These are phyloP conservation scores for Candida montana DNA, from an alignment of 805 yeast genomes.

Conservation along the genomic window DNA sequence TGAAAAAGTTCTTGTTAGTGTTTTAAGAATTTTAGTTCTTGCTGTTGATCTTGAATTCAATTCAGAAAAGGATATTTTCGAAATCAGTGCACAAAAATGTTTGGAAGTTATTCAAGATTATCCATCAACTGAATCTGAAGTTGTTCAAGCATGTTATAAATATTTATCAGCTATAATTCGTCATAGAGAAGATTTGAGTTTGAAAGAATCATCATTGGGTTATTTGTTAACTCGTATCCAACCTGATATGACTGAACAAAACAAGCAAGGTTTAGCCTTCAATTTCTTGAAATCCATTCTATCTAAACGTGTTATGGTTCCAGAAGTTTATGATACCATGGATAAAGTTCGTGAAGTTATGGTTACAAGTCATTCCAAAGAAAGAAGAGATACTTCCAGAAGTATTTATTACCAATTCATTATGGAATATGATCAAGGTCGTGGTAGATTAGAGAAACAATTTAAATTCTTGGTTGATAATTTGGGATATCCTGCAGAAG, in stretches of 20 bases:
- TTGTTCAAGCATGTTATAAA: slow-evolving; percentile 75
- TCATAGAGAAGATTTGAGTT: slow-evolving; percentile 55
- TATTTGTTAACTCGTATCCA: slow-evolving; percentile 65
- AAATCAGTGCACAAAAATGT: slow-evolving; percentile 54
- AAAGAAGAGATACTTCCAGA: slow-evolving; percentile 80
- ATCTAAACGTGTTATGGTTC: slow-evolving; percentile 64
- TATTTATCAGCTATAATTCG: slow-evolving; percentile 69
- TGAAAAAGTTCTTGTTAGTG: slow-evolving; percentile 70
- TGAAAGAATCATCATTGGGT: slow-evolving; percentile 68
- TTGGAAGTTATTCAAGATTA: slow-evolving; percentile 64
- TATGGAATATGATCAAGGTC: slow-evolving; percentile 93
- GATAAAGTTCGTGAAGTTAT: slow-evolving; percentile 74
- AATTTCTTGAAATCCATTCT: slow-evolving; percentile 77
- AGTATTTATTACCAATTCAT: slow-evolving; percentile 77
- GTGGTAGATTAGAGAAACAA: slow-evolving; percentile 76
- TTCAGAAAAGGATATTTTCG: slow-evolving; percentile 44
- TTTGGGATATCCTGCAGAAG: slow-evolving; percentile 74
- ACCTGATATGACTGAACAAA: slow-evolving; percentile 89
- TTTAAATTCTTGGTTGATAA: slow-evolving; percentile 77
- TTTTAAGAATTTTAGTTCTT: slow-evolving; percentile 57
- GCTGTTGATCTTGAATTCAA: slow-evolving; percentile 60
- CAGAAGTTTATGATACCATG: slow-evolving; percentile 88
- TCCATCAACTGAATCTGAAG: slow-evolving; percentile 70
- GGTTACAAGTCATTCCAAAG: slow-evolving; percentile 83
- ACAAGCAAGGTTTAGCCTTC: slow-evolving; percentile 82